A percentile compares a stretch with the other conserved stretches of the same genome.
Conservation (phyloP, 352 stramenopile species). For the Phytophthora vignae region DNA sequence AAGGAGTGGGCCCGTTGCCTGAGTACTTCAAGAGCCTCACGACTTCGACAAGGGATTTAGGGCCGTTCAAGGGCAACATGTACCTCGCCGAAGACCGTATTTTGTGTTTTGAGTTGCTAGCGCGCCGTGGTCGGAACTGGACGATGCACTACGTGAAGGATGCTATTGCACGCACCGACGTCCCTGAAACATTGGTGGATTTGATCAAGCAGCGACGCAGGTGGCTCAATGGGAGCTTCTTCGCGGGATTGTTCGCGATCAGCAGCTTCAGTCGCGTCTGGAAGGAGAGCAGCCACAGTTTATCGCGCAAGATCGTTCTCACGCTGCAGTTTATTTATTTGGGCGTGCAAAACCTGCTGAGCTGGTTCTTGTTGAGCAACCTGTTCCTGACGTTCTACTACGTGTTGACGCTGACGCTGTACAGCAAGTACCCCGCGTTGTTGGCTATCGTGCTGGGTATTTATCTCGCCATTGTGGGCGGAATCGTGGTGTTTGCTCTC, state of each 20-base stretch:
- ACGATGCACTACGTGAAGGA: conserved; percentile 68
- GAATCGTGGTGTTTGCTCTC: conserved; percentile 55
- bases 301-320: conserved; percentile 49
- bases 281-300: conserved; percentile 48
- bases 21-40: conserved; percentile 64
- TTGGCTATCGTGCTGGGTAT: conserved; percentile 45
- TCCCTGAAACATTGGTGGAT: conserved; percentile 58
- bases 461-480: conserved; percentile 48
- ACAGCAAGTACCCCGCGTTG: conserved; percentile 36
- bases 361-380: conserved; percentile 59
- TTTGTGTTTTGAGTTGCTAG: conserved; percentile 69
- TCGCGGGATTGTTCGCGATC: conserved; percentile 65
- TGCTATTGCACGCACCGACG: conserved; percentile 56
- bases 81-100: conserved; percentile 76
- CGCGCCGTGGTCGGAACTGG: conserved; percentile 45
- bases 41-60: conserved; percentile 50
- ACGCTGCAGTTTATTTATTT: conserved; percentile 56
- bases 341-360: conserved; percentile 46
- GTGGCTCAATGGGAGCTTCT: conserved; percentile 75
- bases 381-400: conserved; percentile 64
- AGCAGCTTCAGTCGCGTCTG: conserved; percentile 65
- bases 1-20: conserved; percentile 48
- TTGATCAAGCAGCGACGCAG: conserved; percentile 69
- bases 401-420: conserved; percentile 49
- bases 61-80: conserved; percentile 76